Evolutionary conservation across 192 early-diverging fungal genomes (phyloP).

Genomic region (Podila clonocystis): DNA sequence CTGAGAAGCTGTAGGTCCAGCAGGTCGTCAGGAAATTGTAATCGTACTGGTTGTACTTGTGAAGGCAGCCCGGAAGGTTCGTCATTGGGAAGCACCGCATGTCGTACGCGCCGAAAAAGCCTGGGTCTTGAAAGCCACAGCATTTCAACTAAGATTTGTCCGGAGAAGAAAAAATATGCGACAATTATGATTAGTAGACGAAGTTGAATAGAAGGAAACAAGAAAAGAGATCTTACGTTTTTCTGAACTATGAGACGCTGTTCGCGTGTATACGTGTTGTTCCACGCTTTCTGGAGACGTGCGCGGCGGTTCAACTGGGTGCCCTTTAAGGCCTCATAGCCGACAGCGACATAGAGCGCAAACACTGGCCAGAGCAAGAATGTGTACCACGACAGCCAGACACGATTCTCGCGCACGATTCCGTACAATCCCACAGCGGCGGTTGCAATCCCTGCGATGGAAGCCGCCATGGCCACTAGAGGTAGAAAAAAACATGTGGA

Average conservation of each 20-base stretch:
- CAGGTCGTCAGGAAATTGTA: conserved; percentile 17
- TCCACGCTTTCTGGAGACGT: conserved; percentile 49
- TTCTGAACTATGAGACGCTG: conserved; percentile 45
- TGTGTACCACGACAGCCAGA: conserved; percentile 30
- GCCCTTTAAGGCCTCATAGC: conserved; percentile 48
- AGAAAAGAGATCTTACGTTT: conserved; percentile 29
- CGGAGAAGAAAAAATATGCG: conserved; percentile 5
- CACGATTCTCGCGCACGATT: conserved; percentile 35
- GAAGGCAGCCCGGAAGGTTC: conserved; percentile 48
- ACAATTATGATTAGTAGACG: no score
- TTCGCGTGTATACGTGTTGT: conserved; percentile 14
- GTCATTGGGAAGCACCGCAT: conserved; percentile 50
- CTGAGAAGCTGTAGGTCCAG: conserved; percentile 33
- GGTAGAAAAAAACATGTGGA: conserved; percentile 1
- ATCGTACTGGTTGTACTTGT: conserved; percentile 46
- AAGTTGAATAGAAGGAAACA: not conserved
- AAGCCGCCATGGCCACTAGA: conserved; percentile 36
- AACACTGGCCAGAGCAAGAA: conserved; percentile 52
- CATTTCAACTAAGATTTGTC: conserved; percentile 49
- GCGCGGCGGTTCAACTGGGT: conserved; percentile 34
- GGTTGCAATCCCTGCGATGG: conserved; percentile 12
- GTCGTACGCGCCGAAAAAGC: conserved; percentile 46
- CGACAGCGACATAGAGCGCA: conserved; percentile 36
- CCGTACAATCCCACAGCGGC: conserved; percentile 40
- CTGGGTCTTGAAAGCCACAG: conserved; percentile 48